A percentile compares a stretch with the other conserved stretches of the same genome.
These are phyloP conservation scores for Oryza coarctata DNA, from an alignment of 176 grass and related monocot genomes.

Conservation along the genomic window DNA sequence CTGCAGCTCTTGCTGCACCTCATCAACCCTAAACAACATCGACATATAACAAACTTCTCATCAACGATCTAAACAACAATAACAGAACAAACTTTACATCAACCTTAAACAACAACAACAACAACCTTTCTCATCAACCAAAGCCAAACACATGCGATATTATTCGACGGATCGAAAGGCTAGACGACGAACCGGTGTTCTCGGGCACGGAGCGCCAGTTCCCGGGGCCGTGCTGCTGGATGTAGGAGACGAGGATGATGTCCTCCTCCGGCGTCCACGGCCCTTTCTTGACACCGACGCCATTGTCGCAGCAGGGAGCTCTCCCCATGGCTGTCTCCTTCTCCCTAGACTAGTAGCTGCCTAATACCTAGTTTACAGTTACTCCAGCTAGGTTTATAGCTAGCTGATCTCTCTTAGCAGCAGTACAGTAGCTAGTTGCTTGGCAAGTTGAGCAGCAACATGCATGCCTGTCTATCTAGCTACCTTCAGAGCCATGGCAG, in stretches of 20 bases:
- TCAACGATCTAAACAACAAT: neutral
- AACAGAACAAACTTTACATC: no score
- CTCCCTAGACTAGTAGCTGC: neutral
- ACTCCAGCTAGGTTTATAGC: neutral
- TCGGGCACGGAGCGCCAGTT: slow-evolving; percentile 54
- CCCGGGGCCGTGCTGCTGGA: slow-evolving; percentile 58
- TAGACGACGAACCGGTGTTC: slow-evolving; percentile 45
- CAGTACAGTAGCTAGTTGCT: neutral
- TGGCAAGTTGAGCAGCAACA: neutral
- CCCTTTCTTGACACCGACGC: slow-evolving; percentile 52
- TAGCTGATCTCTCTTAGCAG: neutral
- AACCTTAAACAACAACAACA: neutral
- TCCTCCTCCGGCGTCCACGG: slow-evolving; percentile 65
- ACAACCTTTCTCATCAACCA: neutral
- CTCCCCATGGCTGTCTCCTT: slow-evolving; percentile 38
- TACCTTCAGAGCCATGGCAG: slow-evolving; percentile 27
- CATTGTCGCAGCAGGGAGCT: slow-evolving; percentile 51
- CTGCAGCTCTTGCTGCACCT: slow-evolving; percentile 65
- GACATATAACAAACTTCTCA: neutral
- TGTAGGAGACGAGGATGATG: slow-evolving; percentile 63
- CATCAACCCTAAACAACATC: slow-evolving; percentile 49
- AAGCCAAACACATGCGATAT: neutral
- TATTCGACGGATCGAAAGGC: neutral
- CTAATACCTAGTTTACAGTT: neutral
- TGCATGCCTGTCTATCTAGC: neutral